Conservation (phyloP, 2,329 filamentous ascomycete species). For the Rhytidhysteron rufulum region DNA sequence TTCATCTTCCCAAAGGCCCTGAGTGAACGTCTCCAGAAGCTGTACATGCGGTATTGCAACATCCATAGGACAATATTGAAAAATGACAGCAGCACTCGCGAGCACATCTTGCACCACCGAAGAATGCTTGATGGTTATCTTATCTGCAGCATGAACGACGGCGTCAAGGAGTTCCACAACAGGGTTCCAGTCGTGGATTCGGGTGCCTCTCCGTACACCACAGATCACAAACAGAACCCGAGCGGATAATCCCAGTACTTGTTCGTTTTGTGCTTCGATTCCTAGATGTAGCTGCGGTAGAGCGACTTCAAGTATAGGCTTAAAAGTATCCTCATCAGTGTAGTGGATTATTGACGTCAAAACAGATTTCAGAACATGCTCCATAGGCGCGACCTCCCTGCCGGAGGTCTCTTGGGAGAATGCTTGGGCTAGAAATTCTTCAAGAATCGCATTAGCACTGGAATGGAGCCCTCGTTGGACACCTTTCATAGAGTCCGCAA, state of each 20-base stretch:
- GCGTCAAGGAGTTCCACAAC: slow-evolving; percentile 49
- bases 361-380: slow-evolving; percentile 68
- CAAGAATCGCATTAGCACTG: slow-evolving; percentile 51
- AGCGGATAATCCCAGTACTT: slow-evolving; percentile 24
- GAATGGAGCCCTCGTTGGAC: slow-evolving; percentile 57
- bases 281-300: slow-evolving; percentile 22
- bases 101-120: slow-evolving; percentile 35
- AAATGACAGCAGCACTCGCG: slow-evolving; percentile 56
- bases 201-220: slow-evolving; percentile 77
- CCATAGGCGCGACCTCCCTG: slow-evolving; percentile 47
- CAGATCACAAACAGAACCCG: slow-evolving; percentile 63
- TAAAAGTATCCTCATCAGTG: slow-evolving; percentile 69
- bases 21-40: slow-evolving; percentile 61
- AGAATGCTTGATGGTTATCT: slow-evolving; percentile 45
- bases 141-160: slow-evolving; percentile 30
- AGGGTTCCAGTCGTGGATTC: slow-evolving; percentile 68
- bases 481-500: slow-evolving; percentile 73
- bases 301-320: slow-evolving; percentile 61
- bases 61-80: slow-evolving; percentile 76
- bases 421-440: slow-evolving; percentile 43
- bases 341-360: slow-evolving; percentile 81
- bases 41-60: slow-evolving; percentile 68
- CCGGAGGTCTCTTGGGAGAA: slow-evolving; percentile 18
- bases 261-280: slow-evolving; percentile 44
- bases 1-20: slow-evolving; percentile 62